A percentile compares a stretch with the other conserved stretches of the same genome.
Conservation (phyloP, 208 protist genomes). For the Crithidia fasciculata region DNA sequence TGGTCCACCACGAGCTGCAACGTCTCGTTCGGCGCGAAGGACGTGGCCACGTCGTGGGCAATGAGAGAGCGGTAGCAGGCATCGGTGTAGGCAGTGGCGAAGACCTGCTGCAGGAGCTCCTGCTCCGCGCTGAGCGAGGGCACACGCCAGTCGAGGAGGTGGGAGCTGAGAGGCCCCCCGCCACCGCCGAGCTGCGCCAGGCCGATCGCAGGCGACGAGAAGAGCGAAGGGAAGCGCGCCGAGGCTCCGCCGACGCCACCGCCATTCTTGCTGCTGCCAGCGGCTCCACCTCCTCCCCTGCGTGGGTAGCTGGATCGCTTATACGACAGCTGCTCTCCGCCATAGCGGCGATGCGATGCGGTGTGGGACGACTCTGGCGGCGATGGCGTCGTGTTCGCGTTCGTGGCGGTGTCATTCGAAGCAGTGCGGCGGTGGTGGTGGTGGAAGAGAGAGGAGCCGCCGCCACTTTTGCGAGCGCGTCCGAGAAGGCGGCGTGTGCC, state of each 20-base stretch:
- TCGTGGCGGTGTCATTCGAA: too few species aligned
- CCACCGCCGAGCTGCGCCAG: slow-evolving; percentile 2
- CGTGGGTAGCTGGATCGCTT: too few species aligned
- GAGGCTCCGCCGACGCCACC: neutral
- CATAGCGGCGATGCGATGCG: neutral
- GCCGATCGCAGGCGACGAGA: slow-evolving; percentile 2
- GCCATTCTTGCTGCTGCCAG: neutral
- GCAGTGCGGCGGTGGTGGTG: too few species aligned
- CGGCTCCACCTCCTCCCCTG: neutral
- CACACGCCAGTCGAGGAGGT: slow-evolving; percentile 38
- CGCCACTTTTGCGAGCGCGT: too few species aligned
- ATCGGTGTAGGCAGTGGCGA: slow-evolving; percentile 44
- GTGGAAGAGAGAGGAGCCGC: too few species aligned
- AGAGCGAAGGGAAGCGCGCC: neutral
- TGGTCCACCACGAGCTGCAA: slow-evolving; percentile 45
- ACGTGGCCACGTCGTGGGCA: slow-evolving; percentile 31
- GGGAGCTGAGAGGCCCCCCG: slow-evolving; percentile 3
- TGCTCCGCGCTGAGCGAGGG: slow-evolving; percentile 39
- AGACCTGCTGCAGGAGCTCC: slow-evolving; percentile 38
- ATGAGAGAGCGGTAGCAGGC: slow-evolving; percentile 44
- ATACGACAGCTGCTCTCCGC: neutral
- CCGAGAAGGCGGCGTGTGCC: too few species aligned
- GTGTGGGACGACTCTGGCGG: neutral
- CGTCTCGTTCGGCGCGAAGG: slow-evolving; percentile 45
- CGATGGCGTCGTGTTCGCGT: neutral